Conservation (phyloP, 805 yeast species). For the Pichia thaimueangensis region DNA sequence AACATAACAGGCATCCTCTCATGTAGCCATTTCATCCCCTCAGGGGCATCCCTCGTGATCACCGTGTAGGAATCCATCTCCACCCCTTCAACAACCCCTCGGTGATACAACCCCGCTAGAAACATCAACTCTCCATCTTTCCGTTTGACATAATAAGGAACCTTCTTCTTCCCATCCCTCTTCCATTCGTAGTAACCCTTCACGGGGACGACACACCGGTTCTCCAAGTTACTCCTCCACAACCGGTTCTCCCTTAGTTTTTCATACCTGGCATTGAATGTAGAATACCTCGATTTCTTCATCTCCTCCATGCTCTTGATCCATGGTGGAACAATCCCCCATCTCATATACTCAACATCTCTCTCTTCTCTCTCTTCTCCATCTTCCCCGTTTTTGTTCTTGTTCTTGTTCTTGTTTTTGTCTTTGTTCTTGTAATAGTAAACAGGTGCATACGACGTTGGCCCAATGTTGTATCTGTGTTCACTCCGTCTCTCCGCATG, state of each 20-base stretch:
- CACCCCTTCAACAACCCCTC: conserved; percentile 22
- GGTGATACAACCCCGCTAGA: conserved; percentile 53
- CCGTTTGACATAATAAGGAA: conserved; percentile 61
- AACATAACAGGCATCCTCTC: conserved; percentile 71
- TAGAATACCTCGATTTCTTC: conserved; percentile 34
- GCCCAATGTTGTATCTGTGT: conserved; percentile 54
- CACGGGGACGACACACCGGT: conserved; percentile 71
- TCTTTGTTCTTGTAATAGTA: no score
- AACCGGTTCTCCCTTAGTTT: conserved; percentile 44
- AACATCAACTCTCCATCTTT: conserved; percentile 48
- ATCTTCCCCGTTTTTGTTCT: neutral
- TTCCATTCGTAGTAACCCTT: conserved; percentile 87
- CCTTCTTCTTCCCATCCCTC: conserved; percentile 30
- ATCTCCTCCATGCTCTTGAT: conserved; percentile 33
- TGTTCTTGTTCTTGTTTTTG: no score
- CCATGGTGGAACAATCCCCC: conserved; percentile 79
- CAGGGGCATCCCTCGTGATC: conserved; percentile 65
- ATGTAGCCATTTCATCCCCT: conserved; percentile 63
- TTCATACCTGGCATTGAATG: conserved; percentile 74
- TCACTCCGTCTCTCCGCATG: conserved; percentile 20
- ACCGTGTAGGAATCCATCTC: conserved; percentile 52
- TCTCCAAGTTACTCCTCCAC: conserved; percentile 48
- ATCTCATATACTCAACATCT: conserved; percentile 51
- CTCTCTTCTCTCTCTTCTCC: neutral
- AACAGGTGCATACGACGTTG: conserved; percentile 47